Percentiles rank a stretch among this genome's conserved stretches.
phyloP scores from a whole-genome alignment of 2,329 filamentous ascomycete species.

The Macrophomina phaseolina region DNA sequence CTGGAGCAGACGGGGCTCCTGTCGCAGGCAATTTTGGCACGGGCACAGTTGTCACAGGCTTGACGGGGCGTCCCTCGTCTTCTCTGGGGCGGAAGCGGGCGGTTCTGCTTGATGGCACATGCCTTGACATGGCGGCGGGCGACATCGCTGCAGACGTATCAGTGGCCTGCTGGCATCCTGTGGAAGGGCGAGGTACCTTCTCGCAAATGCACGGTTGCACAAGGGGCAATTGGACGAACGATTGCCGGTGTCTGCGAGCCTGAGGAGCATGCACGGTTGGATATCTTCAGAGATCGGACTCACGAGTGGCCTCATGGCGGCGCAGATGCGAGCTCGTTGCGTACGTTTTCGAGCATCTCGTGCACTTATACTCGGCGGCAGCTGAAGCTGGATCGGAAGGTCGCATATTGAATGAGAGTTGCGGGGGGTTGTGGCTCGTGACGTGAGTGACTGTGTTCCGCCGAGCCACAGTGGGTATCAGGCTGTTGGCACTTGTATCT shows the following conservation, averaged over 20 bases:
- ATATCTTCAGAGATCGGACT: not conserved
- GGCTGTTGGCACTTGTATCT: too few relatives aligned
- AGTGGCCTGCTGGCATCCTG: not conserved
- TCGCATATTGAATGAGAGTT: too few relatives aligned
- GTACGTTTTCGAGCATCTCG: conserved; percentile 18
- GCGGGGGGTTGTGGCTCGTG: too few relatives aligned
- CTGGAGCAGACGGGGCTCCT: not conserved
- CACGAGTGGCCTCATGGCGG: conserved; percentile 28
- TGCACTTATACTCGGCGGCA: not conserved
- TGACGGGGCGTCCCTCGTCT: conserved; percentile 26
- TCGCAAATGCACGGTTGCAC: conserved; percentile 24
- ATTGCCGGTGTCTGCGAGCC: not conserved
- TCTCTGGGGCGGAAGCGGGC: not conserved
- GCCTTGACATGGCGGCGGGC: conserved; percentile 27
- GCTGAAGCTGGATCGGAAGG: too few relatives aligned
- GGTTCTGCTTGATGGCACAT: conserved; percentile 15
- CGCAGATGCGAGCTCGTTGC: conserved; percentile 26
- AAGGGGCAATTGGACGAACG: conserved; percentile 12
- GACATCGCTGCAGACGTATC: conserved; percentile 24
- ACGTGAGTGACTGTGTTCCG: too few relatives aligned
- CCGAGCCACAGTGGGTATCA: too few relatives aligned
- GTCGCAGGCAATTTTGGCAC: conserved; percentile 17
- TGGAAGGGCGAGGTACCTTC: conserved; percentile 20
- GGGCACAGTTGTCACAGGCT: conserved; percentile 25
- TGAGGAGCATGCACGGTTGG: not conserved